Conservation (phyloP, 78 protist genomes). For the Ministeria vibrans region DNA sequence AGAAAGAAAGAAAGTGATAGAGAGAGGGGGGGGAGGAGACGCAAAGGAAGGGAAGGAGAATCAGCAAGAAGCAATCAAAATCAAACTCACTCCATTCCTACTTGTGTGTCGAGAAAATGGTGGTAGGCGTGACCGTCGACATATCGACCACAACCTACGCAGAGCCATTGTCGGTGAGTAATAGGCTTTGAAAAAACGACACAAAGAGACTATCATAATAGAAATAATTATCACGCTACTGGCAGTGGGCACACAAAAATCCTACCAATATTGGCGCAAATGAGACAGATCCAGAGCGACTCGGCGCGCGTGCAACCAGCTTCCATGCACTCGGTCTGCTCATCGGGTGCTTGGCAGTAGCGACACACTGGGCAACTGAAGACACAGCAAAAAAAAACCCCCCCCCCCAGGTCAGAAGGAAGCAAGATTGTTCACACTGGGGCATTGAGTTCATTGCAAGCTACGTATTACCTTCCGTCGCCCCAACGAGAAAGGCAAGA, state of each 20-base stretch:
- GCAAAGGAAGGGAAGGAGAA: too few species aligned
- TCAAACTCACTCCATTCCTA: too few species aligned
- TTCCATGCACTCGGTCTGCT: neutral
- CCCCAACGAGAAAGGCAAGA: constrained; percentile 41
- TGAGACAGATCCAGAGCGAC: constrained; percentile 80
- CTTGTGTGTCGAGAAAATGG: constrained; percentile 74
- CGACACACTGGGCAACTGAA: constrained; percentile 31
- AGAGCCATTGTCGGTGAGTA: neutral
- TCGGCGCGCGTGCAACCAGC: constrained; percentile 42
- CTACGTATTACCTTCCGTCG: too few species aligned
- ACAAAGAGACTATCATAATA: too few species aligned
- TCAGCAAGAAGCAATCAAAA: too few species aligned
- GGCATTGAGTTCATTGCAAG: neutral
- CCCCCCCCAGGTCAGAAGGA: neutral
- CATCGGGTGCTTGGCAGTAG: constrained; percentile 6
- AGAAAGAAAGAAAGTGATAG: too few species aligned
- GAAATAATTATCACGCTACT: too few species aligned
- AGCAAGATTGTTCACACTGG: neutral
- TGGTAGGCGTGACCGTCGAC: constrained; percentile 65
- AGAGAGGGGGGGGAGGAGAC: too few species aligned
- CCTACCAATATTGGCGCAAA: constrained; percentile 82
- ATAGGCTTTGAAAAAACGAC: neutral
- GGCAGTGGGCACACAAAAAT: too few species aligned
- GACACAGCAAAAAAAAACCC: neutral
- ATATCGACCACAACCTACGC: constrained; percentile 67